Evolutionary conservation across 1,284 basidiomycete genomes (phyloP), one percentile per base, ranked within the genome.

Genomic region (Microbotryomycetes sp.): DNA sequence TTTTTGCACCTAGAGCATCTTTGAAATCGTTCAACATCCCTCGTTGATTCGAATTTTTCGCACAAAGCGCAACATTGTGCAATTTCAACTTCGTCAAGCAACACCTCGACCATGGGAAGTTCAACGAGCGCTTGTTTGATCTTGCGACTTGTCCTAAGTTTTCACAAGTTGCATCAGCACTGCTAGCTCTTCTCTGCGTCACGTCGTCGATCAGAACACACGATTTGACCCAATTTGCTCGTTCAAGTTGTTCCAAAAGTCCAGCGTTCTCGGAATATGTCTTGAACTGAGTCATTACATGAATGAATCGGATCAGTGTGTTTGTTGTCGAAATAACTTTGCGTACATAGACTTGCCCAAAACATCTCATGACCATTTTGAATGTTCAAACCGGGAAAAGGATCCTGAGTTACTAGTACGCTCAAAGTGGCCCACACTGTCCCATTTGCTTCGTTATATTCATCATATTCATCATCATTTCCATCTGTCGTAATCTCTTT

Each of bases 1-100:
- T 64, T 52, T 42, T 58, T 65, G 58, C 66, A 68, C 29, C 29
- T 53, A 14, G 23, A 32, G 49, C 66, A 68, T n/a, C 66, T 53
- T 31, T 66, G 61, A 56, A 58, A 68, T 30, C 66, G 53, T 19
- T 28, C 23, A 5, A 2, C 16, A 6, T 32, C 47, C 12, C 49
- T 49, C 3, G 29, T 25, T 45, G 47, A n/a, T 42, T 68, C 64
- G 25, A 46, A 63, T 30, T 3, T 12, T 5, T 55, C 50, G 50
- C 63, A 63, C 1, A 56, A 15, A 3, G 60, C 50, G 25, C 67
- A 66, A 15, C 32, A 53, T 9, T 66, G 67, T 2, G 54, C 30
- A 4, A 64, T 30, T 36, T 66, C 67, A 3, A 29, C 4, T 14
- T 68, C 67, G n/a, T 28, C 16, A 2, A 66, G 36, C 25, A 30